A percentile compares a stretch with the other conserved stretches of the same genome.
phyloP scores from a whole-genome alignment of 345 rosid species.

The Euphorbia pulcherrima region DNA sequence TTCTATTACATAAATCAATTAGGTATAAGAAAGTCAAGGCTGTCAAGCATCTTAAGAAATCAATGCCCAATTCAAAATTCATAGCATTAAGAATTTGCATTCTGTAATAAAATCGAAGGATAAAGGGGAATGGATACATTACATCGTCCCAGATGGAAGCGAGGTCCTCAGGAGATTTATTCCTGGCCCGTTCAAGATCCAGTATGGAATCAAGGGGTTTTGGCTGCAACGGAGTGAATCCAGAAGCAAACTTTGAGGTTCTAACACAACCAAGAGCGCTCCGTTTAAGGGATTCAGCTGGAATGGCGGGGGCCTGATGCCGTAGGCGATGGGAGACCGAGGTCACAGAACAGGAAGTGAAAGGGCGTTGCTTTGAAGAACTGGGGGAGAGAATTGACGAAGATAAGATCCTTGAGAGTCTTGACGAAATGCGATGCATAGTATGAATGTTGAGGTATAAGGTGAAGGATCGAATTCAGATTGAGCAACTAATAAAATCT shows the following conservation, averaged over 20 bases:
- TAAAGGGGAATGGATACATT: constrained; percentile 2
- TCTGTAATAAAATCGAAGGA: neutral
- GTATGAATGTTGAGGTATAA: neutral
- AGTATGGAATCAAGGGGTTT: constrained; percentile 84
- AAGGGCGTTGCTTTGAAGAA: constrained; percentile 3
- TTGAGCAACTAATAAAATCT: neutral
- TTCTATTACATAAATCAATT: neutral
- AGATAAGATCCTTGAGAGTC: constrained; percentile 10
- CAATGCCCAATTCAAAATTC: neutral
- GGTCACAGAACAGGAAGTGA: constrained; percentile 8
- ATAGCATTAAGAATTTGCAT: neutral
- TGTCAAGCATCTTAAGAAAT: neutral
- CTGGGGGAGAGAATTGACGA: neutral
- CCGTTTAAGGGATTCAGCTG: constrained; percentile 44
- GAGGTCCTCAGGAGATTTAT: constrained; percentile 67
- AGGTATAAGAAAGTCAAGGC: too few relatives aligned
- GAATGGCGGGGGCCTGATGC: constrained; percentile 4
- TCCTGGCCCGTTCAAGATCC: constrained; percentile 68
- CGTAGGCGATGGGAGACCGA: neutral
- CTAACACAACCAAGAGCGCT: constrained; percentile 63
- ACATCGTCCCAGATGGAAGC: constrained; percentile 88
- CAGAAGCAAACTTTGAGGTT: constrained; percentile 71
- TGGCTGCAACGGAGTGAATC: constrained; percentile 72
- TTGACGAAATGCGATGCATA: constrained; percentile 21
- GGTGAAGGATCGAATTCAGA: neutral